Conservation (phyloP, 129 eudicot species). For the carrot (Daucus carota) region DNA sequence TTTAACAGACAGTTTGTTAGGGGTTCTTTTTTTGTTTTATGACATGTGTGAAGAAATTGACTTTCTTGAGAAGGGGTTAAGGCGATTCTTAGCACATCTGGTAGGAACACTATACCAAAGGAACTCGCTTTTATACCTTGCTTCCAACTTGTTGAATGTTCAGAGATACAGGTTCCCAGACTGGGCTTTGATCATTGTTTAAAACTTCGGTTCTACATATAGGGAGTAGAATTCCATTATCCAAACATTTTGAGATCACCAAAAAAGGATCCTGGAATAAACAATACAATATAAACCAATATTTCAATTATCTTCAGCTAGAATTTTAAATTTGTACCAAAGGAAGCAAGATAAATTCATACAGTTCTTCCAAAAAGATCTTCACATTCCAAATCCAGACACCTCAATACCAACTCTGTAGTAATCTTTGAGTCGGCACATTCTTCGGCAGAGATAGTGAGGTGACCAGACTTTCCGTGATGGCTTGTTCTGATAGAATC, state of each 20-base stretch:
- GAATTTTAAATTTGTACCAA: not conserved
- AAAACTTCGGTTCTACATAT: slow-evolving; percentile 84
- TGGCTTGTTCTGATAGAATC: slow-evolving; percentile 34
- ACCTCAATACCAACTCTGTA: slow-evolving; percentile 69
- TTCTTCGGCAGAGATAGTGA: slow-evolving; percentile 78
- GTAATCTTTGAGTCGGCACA: slow-evolving; percentile 71
- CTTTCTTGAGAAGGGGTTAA: not conserved
- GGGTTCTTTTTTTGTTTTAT: not conserved
- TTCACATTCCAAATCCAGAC: slow-evolving; percentile 84
- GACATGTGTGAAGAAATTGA: not conserved
- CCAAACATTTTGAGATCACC: slow-evolving; percentile 64
- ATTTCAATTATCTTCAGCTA: not conserved
- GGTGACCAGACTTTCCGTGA: slow-evolving; percentile 54
- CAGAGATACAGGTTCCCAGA: slow-evolving; percentile 68
- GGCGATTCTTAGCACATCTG: not conserved
- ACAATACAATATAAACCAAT: no score
- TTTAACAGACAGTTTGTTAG: not conserved
- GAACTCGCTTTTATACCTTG: slow-evolving; percentile 44
- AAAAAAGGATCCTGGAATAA: slow-evolving; percentile 82
- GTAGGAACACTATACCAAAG: not conserved
- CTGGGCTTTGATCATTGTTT: slow-evolving; percentile 65
- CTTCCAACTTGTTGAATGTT: slow-evolving; percentile 86
- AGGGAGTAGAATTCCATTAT: slow-evolving; percentile 57
- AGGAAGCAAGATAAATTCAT: slow-evolving; percentile 4
- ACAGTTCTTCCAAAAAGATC: slow-evolving; percentile 91